Evolutionary conservation across 176 grass and related monocot genomes (phyloP).

Genomic region (Otatea glauca): DNA sequence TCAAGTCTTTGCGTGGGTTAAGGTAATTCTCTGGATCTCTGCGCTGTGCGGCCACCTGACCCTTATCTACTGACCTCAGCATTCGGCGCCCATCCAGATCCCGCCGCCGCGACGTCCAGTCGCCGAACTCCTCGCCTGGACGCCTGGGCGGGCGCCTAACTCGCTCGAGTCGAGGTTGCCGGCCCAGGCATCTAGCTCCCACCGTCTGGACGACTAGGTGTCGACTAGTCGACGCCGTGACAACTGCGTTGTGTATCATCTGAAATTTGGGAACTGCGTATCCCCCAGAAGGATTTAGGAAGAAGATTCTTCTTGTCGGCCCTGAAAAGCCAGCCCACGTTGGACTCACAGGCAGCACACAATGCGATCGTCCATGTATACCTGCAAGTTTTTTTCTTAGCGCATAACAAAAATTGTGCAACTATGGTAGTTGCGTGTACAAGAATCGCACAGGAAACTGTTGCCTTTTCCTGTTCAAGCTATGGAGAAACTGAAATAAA

Average conservation of each 20-base stretch:
- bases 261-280: constrained; percentile 68
- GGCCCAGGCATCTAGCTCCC: too few species aligned
- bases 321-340: constrained; percentile 88
- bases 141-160: too few species aligned
- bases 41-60: too few species aligned
- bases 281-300: constrained; percentile 90
- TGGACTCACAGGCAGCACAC: constrained; percentile 61
- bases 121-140: too few species aligned
- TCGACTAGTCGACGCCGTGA: too few species aligned
- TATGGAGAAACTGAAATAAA: constrained; percentile 2
- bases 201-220: too few species aligned
- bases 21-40: too few species aligned
- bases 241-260: constrained; percentile 67
- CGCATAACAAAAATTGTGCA: background rate
- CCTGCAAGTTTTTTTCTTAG: constrained; percentile 39
- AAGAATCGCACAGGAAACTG: background rate
- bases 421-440: background rate
- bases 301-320: constrained; percentile 60
- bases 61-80: too few species aligned
- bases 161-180: too few species aligned
- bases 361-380: constrained; percentile 76
- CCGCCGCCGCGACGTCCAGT: too few species aligned
- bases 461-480: constrained; percentile 25
- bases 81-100: too few species aligned
- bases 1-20: too few species aligned